Percentiles rank a stretch among this genome's conserved stretches.
These are phyloP conservation scores for Anthracocystis walkeri DNA, from an alignment of 1,284 basidiomycete genomes.

Conservation along the genomic window DNA sequence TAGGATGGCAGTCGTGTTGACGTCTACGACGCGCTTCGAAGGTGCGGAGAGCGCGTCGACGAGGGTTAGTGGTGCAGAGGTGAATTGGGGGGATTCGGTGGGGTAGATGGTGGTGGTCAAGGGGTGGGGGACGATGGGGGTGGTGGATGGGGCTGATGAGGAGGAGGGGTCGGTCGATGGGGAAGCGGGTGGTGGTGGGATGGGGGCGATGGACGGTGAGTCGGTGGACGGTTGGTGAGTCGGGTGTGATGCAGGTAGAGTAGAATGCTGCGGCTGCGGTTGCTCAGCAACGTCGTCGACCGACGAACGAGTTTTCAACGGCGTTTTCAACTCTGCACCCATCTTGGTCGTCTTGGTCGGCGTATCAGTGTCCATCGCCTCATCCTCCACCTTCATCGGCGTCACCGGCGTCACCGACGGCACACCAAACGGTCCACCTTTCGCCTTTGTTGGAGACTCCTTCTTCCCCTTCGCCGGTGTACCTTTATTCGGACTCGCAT, in stretches of 20 bases:
- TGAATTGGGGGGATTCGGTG: constrained; percentile 11
- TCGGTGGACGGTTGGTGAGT: too few species aligned
- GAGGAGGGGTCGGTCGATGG: too few species aligned
- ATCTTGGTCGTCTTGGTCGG: constrained; percentile 4
- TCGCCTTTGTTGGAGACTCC: constrained; percentile 20
- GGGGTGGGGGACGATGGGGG: background rate
- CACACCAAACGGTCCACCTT: background rate
- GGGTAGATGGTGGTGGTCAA: background rate
- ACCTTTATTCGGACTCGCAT: constrained; percentile 21
- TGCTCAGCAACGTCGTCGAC: background rate
- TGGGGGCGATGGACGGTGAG: too few species aligned
- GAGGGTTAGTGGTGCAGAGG: constrained; percentile 12
- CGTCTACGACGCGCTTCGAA: constrained; percentile 13
- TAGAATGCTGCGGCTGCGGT: too few species aligned
- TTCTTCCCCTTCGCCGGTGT: constrained; percentile 16
- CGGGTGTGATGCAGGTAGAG: too few species aligned
- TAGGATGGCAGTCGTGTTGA: constrained; percentile 7
- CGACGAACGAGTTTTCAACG: background rate
- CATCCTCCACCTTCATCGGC: background rate
- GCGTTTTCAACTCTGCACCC: background rate
- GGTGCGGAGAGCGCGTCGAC: constrained; percentile 33
- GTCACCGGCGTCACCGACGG: background rate
- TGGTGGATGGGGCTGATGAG: too few species aligned
- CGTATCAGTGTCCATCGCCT: constrained; percentile 23
- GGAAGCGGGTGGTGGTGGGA: background rate